Conservation (phyloP, 2,329 filamentous ascomycete species). For the Fusarium ramigenum region DNA sequence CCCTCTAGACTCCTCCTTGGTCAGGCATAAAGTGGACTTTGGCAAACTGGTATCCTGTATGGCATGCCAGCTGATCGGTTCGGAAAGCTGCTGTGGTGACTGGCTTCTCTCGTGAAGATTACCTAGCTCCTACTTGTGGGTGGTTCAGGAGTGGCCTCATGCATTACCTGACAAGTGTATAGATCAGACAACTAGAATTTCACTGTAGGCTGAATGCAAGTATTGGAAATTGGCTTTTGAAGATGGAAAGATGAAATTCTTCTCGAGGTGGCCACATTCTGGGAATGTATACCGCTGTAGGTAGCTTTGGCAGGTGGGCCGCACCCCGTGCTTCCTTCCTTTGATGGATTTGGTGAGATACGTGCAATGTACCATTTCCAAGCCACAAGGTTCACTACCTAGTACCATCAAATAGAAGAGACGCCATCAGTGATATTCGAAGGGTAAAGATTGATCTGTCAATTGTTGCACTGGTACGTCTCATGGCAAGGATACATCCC, state of each 20-base stretch:
- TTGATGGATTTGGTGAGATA: neutral
- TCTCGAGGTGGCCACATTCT: too few relatives aligned
- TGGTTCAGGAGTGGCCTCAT: too few relatives aligned
- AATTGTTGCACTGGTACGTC: neutral
- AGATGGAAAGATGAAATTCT: too few relatives aligned
- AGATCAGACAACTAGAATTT: too few relatives aligned
- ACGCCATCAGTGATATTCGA: too few relatives aligned
- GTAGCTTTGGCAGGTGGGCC: neutral
- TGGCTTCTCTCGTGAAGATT: neutral
- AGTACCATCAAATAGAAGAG: too few relatives aligned
- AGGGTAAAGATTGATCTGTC: too few relatives aligned
- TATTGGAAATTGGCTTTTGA: too few relatives aligned
- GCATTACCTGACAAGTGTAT: too few relatives aligned
- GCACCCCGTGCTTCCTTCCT: neutral
- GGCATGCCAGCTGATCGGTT: fast-evolving
- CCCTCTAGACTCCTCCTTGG: neutral
- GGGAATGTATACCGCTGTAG: too few relatives aligned
- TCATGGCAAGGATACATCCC: neutral
- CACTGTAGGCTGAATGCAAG: too few relatives aligned
- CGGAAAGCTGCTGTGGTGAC: neutral
- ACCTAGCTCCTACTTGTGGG: neutral
- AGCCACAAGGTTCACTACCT: too few relatives aligned
- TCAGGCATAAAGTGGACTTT: neutral
- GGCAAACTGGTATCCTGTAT: fast-evolving
- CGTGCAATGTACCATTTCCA: neutral